phyloP scores from a whole-genome alignment of 306 rosid genomes.

The Cercis canadensis region DNA sequence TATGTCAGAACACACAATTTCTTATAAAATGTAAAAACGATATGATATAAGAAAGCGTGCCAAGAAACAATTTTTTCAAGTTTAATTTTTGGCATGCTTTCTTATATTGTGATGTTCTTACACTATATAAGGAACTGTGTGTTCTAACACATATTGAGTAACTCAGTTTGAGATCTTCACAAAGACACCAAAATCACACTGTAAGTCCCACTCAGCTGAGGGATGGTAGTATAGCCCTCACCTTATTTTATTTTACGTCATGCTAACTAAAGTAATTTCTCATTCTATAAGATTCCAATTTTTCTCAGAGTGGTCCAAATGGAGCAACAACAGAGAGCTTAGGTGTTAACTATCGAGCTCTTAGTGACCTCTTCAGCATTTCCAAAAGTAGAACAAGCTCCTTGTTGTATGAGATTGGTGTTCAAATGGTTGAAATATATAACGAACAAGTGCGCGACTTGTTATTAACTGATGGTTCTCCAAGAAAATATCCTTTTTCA shows the following conservation, averaged over 20 bases:
- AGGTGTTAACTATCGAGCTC: conserved; percentile 60
- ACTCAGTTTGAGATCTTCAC: no score
- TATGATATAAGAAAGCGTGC: no score
- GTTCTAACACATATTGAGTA: no score
- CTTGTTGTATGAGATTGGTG: conserved; percentile 45
- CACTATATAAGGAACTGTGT: no score
- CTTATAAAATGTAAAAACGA: no score
- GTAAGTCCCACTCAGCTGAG: no score
- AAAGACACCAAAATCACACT: no score
- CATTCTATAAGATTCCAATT: conserved; percentile 28
- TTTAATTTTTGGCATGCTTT: no score
- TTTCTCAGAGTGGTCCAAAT: conserved; percentile 58
- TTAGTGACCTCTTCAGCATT: conserved; percentile 54
- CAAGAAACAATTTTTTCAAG: no score
- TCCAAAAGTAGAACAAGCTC: conserved; percentile 37
- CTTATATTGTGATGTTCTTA: no score
- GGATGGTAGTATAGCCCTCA: no score
- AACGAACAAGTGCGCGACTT: conserved; percentile 65
- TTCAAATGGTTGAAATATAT: conserved; percentile 60
- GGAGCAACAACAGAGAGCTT: conserved; percentile 52
- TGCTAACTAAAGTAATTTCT: conserved; percentile 26
- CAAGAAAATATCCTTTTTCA: conserved; percentile 54
- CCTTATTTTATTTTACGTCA: conserved; percentile 20
- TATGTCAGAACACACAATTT: no score
- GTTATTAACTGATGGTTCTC: conserved; percentile 36